phyloP scores from a whole-genome alignment of 169 alveolate genomes.

The Babesia ovata region DNA sequence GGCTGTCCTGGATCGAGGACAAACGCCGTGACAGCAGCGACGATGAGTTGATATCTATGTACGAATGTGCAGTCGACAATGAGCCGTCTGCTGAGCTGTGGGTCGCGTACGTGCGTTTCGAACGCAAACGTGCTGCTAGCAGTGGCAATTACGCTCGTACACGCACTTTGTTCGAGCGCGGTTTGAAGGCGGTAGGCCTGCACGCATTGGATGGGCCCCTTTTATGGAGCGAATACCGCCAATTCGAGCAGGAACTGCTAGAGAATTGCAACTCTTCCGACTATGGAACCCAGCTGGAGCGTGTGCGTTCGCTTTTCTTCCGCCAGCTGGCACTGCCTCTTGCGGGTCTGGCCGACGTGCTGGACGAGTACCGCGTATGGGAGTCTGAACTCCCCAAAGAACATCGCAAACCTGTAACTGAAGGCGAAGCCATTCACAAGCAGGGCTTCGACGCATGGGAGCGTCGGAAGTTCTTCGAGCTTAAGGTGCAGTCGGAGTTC shows the following conservation, averaged over 20 bases:
- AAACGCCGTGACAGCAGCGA: constrained; percentile 33
- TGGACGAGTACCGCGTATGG: constrained; percentile 71
- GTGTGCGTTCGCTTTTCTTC: constrained; percentile 45
- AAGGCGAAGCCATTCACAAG: constrained; percentile 46
- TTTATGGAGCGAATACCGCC: constrained; percentile 63
- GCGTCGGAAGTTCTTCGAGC: constrained; percentile 62
- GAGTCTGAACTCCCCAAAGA: constrained; percentile 60
- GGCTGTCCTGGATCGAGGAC: constrained; percentile 66
- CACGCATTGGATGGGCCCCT: constrained; percentile 69
- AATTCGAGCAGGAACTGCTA: constrained; percentile 54
- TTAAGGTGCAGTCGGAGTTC: constrained; percentile 67
- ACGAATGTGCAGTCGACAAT: constrained; percentile 62
- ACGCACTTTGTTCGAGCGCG: constrained; percentile 48
- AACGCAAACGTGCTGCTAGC: background rate
- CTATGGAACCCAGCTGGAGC: constrained; percentile 42
- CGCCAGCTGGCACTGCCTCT: constrained; percentile 62
- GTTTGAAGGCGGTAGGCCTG: constrained; percentile 57
- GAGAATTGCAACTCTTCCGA: constrained; percentile 11
- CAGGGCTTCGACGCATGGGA: constrained; percentile 67
- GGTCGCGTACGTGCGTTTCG: constrained; percentile 54
- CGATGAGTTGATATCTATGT: constrained; percentile 44
- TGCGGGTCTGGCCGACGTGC: constrained; percentile 63
- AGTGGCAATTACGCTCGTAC: constrained; percentile 5
- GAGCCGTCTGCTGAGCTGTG: constrained; percentile 70
- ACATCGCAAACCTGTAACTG: constrained; percentile 31